phyloP scores from a whole-genome alignment of 495 filamentous ascomycete species.

The Daldinia vernicosa region DNA sequence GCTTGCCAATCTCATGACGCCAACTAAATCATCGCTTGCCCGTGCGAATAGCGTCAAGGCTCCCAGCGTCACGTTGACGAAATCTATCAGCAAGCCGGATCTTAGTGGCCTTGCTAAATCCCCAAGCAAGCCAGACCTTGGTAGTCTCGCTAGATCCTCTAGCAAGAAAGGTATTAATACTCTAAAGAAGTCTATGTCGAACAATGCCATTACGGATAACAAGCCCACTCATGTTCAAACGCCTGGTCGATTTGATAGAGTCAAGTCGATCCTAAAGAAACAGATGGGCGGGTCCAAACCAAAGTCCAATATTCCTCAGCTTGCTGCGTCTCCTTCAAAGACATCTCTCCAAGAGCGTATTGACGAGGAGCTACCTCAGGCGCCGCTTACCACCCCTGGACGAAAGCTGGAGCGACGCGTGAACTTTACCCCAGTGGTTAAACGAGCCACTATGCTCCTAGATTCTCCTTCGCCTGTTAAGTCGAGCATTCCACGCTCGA shows the following conservation, averaged over 20 bases:
- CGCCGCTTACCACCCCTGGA: slow-evolving; percentile 59
- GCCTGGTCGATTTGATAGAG: slow-evolving; percentile 57
- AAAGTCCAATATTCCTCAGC: slow-evolving; percentile 52
- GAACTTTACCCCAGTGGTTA: slow-evolving; percentile 59
- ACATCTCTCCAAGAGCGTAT: slow-evolving; percentile 53
- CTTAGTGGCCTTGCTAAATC: slow-evolving; percentile 46
- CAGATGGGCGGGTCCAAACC: slow-evolving; percentile 49
- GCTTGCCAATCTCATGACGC: slow-evolving; percentile 70
- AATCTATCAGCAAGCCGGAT: slow-evolving; percentile 49
- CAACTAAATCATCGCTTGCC: slow-evolving; percentile 80
- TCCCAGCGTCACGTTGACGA: slow-evolving; percentile 46
- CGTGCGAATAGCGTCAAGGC: slow-evolving; percentile 69
- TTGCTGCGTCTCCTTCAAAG: slow-evolving; percentile 49
- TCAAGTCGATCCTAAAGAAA: slow-evolving; percentile 61
- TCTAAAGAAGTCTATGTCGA: slow-evolving; percentile 25
- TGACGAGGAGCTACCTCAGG: slow-evolving; percentile 55
- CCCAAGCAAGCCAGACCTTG: slow-evolving; percentile 49
- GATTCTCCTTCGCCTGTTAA: slow-evolving; percentile 62
- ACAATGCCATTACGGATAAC: slow-evolving; percentile 17
- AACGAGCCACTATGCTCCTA: slow-evolving; percentile 47
- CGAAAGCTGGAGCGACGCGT: slow-evolving; percentile 55
- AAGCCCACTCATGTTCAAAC: slow-evolving; percentile 45
- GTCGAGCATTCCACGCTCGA: slow-evolving; percentile 54
- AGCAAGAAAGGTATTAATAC: slow-evolving; percentile 43
- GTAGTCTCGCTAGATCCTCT: slow-evolving; percentile 30